These are phyloP conservation scores for Russula olivacea DNA, from an alignment of 768 basidiomycete genomes.

Conservation along the genomic window DNA sequence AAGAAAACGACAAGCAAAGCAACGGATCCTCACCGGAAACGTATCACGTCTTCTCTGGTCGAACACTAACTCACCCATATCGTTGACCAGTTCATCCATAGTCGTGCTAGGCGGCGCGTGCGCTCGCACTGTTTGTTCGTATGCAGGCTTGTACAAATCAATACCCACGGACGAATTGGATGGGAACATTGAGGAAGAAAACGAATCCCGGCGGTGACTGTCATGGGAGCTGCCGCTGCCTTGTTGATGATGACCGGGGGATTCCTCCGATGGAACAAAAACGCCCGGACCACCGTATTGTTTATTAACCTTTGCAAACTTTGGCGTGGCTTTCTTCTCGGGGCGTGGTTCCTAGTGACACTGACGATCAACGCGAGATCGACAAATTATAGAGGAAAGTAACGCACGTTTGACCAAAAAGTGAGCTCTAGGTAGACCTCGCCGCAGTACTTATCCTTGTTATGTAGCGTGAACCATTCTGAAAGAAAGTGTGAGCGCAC, in stretches of 20 bases:
- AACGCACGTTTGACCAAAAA: constrained; percentile 87
- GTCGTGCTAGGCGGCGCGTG: constrained; percentile 31
- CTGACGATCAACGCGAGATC: constrained; percentile 6
- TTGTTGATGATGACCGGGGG: constrained; percentile 23
- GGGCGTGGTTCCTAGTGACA: constrained; percentile 65
- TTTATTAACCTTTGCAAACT: constrained; percentile 45
- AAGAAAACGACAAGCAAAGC: neutral
- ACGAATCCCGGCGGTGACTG: constrained; percentile 43
- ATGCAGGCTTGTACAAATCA: constrained; percentile 69
- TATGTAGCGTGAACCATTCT: constrained; percentile 93
- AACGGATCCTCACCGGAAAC: constrained; percentile 40
- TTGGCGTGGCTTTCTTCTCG: constrained; percentile 54
- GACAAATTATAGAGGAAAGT: neutral
- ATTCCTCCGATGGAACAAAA: constrained; percentile 46
- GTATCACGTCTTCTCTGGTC: constrained; percentile 48
- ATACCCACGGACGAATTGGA: constrained; percentile 57
- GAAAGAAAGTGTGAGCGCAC: constrained; percentile 21
- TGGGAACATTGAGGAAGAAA: constrained; percentile 55
- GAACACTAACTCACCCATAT: constrained; percentile 62
- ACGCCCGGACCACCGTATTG: constrained; percentile 77
- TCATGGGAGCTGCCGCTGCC: constrained; percentile 34
- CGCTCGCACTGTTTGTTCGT: constrained; percentile 47
- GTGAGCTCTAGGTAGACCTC: constrained; percentile 96
- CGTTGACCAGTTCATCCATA: constrained; percentile 52
- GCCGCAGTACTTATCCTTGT: constrained; percentile 91